Percentiles rank a stretch among this genome's conserved stretches.
These are phyloP conservation scores for Coemansia sp. DNA, from an alignment of 192 early-diverging fungal genomes.

Conservation along the genomic window DNA sequence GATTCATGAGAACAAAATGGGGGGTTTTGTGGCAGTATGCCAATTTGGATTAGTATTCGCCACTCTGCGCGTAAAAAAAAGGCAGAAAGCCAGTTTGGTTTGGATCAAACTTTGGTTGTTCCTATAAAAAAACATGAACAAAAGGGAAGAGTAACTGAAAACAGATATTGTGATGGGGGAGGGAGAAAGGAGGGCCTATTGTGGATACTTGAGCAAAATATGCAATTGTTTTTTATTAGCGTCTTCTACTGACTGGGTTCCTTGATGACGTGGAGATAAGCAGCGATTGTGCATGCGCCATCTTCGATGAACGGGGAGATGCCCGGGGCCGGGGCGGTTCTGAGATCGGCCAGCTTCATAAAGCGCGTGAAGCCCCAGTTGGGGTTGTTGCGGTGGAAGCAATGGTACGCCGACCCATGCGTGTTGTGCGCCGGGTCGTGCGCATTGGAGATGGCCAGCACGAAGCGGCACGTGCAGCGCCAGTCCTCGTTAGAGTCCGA, in stretches of 20 bases:
- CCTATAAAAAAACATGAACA: too few species aligned
- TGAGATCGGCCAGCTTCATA: constrained; percentile 62
- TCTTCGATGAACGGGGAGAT: constrained; percentile 70
- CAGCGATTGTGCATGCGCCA: constrained; percentile 67
- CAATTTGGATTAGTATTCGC: too few species aligned
- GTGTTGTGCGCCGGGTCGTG: constrained; percentile 68
- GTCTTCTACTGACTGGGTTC: constrained; percentile 61
- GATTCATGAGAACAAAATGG: background rate
- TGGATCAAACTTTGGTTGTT: too few species aligned
- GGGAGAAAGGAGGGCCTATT: too few species aligned
- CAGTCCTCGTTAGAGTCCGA: constrained; percentile 61
- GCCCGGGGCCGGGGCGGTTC: constrained; percentile 39
- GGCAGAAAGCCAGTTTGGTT: too few species aligned
- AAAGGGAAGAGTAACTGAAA: too few species aligned
- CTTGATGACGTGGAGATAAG: constrained; percentile 75
- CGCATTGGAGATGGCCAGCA: constrained; percentile 77
- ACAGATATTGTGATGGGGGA: too few species aligned
- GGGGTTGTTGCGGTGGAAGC: constrained; percentile 79
- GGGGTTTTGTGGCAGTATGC: too few species aligned
- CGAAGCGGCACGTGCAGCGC: constrained; percentile 86
- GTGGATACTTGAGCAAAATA: too few species aligned
- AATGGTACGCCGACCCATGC: constrained; percentile 74
- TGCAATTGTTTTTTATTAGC: too few species aligned
- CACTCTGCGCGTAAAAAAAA: too few species aligned
- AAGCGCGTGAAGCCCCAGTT: constrained; percentile 98